phyloP scores from a whole-genome alignment of 768 basidiomycete genomes.

The Rhodocollybia butyracea region DNA sequence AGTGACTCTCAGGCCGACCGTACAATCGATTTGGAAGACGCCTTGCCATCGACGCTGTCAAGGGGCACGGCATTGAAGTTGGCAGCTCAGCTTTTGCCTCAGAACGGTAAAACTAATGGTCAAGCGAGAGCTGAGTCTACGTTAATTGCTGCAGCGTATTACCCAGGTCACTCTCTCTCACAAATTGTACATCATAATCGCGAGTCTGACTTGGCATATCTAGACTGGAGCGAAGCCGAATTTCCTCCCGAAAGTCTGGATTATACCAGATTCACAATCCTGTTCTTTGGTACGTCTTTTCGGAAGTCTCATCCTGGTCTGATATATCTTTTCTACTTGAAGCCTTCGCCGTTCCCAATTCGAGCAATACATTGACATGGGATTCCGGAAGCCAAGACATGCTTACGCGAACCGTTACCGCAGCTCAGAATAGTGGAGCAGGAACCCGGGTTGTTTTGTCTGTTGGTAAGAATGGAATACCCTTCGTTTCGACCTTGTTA shows the following conservation, averaged over 20 bases:
- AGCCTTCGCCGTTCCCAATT: constrained; percentile 73
- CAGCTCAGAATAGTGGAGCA: constrained; percentile 51
- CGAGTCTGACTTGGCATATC: constrained; percentile 36
- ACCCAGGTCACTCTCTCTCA: constrained; percentile 20
- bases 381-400: constrained; percentile 47
- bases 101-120: constrained; percentile 4
- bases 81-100: neutral
- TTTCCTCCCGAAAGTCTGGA: constrained; percentile 58
- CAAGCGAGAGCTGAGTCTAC: constrained; percentile 23
- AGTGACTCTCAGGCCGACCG: constrained; percentile 7
- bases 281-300: constrained; percentile 53
- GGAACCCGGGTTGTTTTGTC: constrained; percentile 67
- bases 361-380: constrained; percentile 48
- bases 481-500: constrained; percentile 29
- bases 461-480: constrained; percentile 59
- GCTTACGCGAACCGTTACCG: constrained; percentile 53
- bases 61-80: constrained; percentile 30
- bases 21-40: constrained; percentile 38
- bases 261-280: constrained; percentile 62
- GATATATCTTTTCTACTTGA: neutral
- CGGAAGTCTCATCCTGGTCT: neutral
- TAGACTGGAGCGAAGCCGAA: constrained; percentile 44
- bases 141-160: constrained; percentile 43
- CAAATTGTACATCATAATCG: constrained; percentile 12
- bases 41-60: constrained; percentile 43